Conservation (phyloP, 352 stramenopile genomes). For the Globisporangium parvum region DNA sequence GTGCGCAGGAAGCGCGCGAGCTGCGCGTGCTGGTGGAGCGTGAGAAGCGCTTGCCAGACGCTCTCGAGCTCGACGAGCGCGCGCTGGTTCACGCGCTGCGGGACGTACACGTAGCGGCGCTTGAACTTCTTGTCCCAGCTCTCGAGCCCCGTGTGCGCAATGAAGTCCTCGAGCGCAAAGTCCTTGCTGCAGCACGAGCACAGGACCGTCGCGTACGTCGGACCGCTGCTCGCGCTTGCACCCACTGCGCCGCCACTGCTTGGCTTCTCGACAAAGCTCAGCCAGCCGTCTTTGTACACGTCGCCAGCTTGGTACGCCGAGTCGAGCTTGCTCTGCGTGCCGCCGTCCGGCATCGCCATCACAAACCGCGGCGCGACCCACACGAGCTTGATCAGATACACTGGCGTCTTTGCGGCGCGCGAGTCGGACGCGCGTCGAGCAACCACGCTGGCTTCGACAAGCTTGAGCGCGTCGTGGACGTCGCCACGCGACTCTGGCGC, state of each 20-base stretch:
- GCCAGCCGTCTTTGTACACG: constrained; percentile 13
- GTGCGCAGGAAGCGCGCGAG: constrained; percentile 1
- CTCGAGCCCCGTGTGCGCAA: constrained; percentile 2
- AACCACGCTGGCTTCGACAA: not conserved
- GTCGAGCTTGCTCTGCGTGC: constrained; percentile 8
- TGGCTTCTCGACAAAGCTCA: constrained; percentile 2
- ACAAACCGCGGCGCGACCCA: constrained; percentile 3
- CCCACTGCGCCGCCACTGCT: not conserved
- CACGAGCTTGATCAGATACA: constrained; percentile 8
- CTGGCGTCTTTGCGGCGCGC: not conserved
- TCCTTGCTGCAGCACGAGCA: constrained; percentile 9
- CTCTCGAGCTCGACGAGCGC: constrained; percentile 7
- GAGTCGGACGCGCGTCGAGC: not conserved
- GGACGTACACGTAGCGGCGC: constrained; percentile 7
- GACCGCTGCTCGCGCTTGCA: not conserved
- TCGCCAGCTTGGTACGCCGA: not conserved
- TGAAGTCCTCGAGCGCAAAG: constrained; percentile 7
- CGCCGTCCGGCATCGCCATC: constrained; percentile 3
- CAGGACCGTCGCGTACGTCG: constrained; percentile 3
- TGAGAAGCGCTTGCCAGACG: constrained; percentile 9
- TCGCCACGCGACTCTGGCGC: not conserved
- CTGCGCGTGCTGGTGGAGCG: constrained; percentile 4
- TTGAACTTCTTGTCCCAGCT: constrained; percentile 6
- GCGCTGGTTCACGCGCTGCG: constrained; percentile 6
- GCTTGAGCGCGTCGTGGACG: not conserved